Conservation (phyloP, 108 stramenopile genomes). For the Cyclotella choctawhatcheeana region DNA sequence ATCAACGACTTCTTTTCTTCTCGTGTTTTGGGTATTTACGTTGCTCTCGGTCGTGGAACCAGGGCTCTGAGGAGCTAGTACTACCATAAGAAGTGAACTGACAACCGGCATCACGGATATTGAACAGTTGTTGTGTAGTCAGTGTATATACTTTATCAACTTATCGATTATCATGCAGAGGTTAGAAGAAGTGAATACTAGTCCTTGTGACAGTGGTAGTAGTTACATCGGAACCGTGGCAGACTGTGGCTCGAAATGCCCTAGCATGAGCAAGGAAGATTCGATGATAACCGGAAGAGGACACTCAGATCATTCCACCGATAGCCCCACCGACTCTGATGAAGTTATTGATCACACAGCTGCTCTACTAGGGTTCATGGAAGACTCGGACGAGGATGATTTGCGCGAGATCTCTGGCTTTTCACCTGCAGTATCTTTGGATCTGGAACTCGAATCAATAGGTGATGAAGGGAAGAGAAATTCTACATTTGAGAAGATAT, state of each 20-base stretch:
- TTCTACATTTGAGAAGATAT: constrained; percentile 11
- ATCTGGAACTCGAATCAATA: constrained; percentile 16
- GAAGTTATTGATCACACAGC: constrained; percentile 25
- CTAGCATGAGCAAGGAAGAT: background rate
- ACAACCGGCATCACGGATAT: too few relatives aligned
- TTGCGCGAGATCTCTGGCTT: constrained; percentile 17
- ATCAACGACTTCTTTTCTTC: too few relatives aligned
- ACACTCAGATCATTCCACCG: background rate
- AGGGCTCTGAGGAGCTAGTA: too few relatives aligned
- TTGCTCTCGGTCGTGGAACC: too few relatives aligned
- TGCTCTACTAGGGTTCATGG: constrained; percentile 20
- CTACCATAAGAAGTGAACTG: too few relatives aligned
- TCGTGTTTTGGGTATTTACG: too few relatives aligned
- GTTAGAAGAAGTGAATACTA: background rate
- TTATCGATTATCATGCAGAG: background rate
- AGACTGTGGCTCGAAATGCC: background rate
- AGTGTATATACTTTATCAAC: too few relatives aligned
- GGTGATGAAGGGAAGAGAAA: background rate
- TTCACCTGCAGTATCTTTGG: constrained; percentile 15
- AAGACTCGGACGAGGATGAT: constrained; percentile 16
- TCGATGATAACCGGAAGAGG: constrained; percentile 8
- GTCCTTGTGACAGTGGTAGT: background rate
- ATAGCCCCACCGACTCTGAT: constrained; percentile 15
- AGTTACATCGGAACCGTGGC: constrained; percentile 4
- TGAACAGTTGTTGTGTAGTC: too few relatives aligned